Base-by-base conservation (phyloP, 768 basidiomycete genomes). In the Podaxis carcinomalis region DNA sequence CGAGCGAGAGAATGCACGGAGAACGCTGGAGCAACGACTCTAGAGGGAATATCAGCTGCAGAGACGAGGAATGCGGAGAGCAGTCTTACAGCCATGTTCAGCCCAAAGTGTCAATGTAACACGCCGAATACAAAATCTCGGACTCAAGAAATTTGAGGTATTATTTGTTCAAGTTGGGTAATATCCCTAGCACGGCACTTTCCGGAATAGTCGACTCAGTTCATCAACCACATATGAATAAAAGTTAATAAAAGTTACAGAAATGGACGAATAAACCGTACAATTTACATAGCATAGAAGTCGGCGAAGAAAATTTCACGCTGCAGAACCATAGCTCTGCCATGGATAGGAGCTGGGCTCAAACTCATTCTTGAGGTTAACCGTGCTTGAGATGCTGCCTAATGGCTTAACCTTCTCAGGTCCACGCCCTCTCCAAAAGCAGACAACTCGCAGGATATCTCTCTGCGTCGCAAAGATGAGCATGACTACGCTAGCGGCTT, bases 391-490 rank as follows among this genome's bases (percentile, higher is more conserved):
- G 37, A 40, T 23, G n/a, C 46, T 50, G 37, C 58, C 62, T 59
- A 37, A 14, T 7, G 57, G 40, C 23, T 60, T 37, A 28, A 64
- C 63, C 37, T 63, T 56, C n/a, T 40, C 40, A 19, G 64, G 61
- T 4, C 56, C 28, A 3, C 50, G 42, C 47, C 60, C 69, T 42
- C 64, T 68, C 78, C 77, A 77, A 63, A 76, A 78, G 54, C 69
- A 71, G 7, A 77, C 27, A 0, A 64, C 75, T 14, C 66, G 64
- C 2, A 77, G 54, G 56, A 80, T 74, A 63, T 80, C 80, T 53
- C 57, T 69, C 64, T 81, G 81, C 1, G 81, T 78, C 1, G 73
- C 80, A 64, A 83, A 83, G 46, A 81, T 76, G 36, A 81, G 28
- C n/a, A 81, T 68, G 11, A 78, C 67, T 25, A 78, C 70, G 2